A percentile compares a stretch with the other conserved stretches of the same genome.
These are phyloP conservation scores for Chalaropsis thielavioides DNA, from an alignment of 2,329 filamentous ascomycete species.

Conservation along the genomic window DNA sequence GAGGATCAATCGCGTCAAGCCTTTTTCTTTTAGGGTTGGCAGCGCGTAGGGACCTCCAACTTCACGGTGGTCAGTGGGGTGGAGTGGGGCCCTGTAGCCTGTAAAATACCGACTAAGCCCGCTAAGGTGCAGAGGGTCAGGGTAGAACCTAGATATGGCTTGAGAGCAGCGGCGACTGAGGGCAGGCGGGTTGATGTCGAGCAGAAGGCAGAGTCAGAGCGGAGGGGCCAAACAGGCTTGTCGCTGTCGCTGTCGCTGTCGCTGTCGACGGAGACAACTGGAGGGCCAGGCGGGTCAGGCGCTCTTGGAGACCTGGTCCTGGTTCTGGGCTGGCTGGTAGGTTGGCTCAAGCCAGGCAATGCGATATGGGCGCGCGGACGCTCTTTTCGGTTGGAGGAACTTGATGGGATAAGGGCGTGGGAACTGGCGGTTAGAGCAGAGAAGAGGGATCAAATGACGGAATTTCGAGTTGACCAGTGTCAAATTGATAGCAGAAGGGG, in stretches of 20 bases:
- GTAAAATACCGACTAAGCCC: background rate
- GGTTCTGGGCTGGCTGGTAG: background rate
- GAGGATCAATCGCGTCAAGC: background rate
- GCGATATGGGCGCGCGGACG: background rate
- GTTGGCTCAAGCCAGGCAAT: background rate
- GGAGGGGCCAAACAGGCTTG: too few relatives aligned
- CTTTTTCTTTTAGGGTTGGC: background rate
- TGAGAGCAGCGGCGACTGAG: background rate
- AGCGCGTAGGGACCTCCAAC: background rate
- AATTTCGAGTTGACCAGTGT: background rate
- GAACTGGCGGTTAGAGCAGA: background rate
- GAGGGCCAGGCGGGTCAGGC: too few relatives aligned
- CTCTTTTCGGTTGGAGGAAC: background rate
- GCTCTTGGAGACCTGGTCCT: too few relatives aligned
- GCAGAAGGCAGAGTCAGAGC: too few relatives aligned
- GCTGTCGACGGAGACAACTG: too few relatives aligned
- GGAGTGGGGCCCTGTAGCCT: background rate
- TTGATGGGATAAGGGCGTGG: background rate
- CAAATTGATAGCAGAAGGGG: background rate
- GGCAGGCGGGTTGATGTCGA: too few relatives aligned
- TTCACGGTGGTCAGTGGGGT: background rate
- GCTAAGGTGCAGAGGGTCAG: background rate
- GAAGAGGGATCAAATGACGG: background rate
- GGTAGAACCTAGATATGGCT: background rate
- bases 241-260: too few relatives aligned